A percentile compares a stretch with the other conserved stretches of the same genome.
These are phyloP conservation scores for Vigna unguiculata DNA, from an alignment of 306 rosid species.

Conservation along the genomic window DNA sequence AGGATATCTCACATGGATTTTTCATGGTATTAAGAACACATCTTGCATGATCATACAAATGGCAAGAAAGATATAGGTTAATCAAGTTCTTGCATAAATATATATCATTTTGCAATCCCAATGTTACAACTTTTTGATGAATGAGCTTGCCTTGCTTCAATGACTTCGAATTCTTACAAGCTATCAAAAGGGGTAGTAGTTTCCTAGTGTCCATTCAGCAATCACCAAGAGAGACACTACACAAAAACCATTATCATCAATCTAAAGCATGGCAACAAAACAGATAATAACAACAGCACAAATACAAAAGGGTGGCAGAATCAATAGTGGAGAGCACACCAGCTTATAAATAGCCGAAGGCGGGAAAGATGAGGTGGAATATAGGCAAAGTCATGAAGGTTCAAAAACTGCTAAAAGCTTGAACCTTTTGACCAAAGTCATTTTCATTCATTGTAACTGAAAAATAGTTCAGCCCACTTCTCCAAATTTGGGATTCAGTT, in stretches of 20 bases:
- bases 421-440: conserved; percentile 6
- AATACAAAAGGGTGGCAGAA: conserved; percentile 7
- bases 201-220: conserved; percentile 60
- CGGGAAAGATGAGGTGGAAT: neutral
- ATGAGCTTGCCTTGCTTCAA: conserved; percentile 63
- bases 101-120: conserved; percentile 60
- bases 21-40: conserved; percentile 57
- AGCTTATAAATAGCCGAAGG: neutral
- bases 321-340: conserved; percentile 19
- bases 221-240: neutral
- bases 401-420: conserved; percentile 1
- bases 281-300: neutral
- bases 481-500: no score
- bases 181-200: conserved; percentile 59
- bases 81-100: conserved; percentile 63
- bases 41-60: conserved; percentile 52
- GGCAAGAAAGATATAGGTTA: conserved; percentile 62
- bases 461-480: no score
- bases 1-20: conserved; percentile 60
- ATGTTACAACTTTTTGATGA: conserved; percentile 70
- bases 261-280: conserved; percentile 22
- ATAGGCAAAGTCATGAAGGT: neutral
- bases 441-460: neutral
- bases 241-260: conserved; percentile 21
- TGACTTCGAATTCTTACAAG: conserved; percentile 56